Evolutionary conservation across 2,329 filamentous ascomycete species (phyloP), one percentile per base, ranked within the genome.

Genomic region (Magnaporthales sp.): DNA sequence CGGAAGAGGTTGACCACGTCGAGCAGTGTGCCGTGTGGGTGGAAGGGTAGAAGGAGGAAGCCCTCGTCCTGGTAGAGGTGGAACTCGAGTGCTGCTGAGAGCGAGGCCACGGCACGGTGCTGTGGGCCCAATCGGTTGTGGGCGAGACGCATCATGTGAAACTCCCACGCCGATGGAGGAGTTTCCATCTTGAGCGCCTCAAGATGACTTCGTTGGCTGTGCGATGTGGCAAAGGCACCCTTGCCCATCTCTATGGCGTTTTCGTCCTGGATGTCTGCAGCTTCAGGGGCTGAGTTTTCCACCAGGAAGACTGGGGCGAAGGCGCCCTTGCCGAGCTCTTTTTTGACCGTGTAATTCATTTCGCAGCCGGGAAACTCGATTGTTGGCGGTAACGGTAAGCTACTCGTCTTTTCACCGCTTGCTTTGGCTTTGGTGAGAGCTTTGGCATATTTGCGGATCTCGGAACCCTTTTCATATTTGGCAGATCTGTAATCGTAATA

Each of bases 151-250:
- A 98, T 92, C 77, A 99, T 96, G 78, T 97, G 91, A 74, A 98
- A 99, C 75, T 99, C 95, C 95, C 95, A 99, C 0, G 91, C 84
- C 4, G 89, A 90, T 0, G 94, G 91, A 0, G 93, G 92, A 32
- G 90, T 86, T 78, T 99, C 95, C 87, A 97, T 93, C 78, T 99
- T 99, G 71, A 99, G 83, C 1, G 95, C 95, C 77, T 97, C 93
- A 4, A 95, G 83, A 1, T 80, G 70, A 60, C 80, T 80, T 58
- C 91, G 87, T 54, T 80, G 79, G 0, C 76, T 71, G 62, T 81
- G 79, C 38, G 79, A 80, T 10, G 82, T 73, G n/a, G 85, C 80
- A 73, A 89, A 86, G 13, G 82, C 78, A 31, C 87, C 84, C 72
- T 86, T 88, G 67, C 88, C 86, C 84, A 90, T 80, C 4, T 84